A percentile compares a stretch with the other conserved stretches of the same genome.
Conservation (phyloP, 768 basidiomycete genomes). For the Leccinum subgranulosum region DNA sequence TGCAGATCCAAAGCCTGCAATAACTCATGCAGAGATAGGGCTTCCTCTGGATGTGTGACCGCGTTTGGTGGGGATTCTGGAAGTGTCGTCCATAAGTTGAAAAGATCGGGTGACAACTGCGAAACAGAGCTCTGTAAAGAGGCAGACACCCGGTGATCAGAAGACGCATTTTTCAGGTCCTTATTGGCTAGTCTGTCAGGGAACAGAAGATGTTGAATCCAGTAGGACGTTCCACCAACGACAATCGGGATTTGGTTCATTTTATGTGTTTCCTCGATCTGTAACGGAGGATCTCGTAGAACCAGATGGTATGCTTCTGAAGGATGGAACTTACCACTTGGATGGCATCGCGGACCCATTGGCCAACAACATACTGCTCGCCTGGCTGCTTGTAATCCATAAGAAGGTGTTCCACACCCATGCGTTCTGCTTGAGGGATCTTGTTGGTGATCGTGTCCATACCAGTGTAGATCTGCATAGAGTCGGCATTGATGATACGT, state of each 20-base stretch:
- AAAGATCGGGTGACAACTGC: slow-evolving; percentile 45
- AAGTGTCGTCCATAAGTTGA: slow-evolving; percentile 50
- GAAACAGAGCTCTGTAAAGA: slow-evolving; percentile 41
- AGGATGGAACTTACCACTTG: slow-evolving; percentile 52
- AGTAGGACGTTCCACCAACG: slow-evolving; percentile 96
- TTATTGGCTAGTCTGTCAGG: slow-evolving; percentile 60
- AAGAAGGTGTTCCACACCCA: slow-evolving; percentile 82
- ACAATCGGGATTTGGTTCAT: slow-evolving; percentile 74
- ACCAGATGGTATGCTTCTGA: background rate
- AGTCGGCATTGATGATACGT: slow-evolving; percentile 90
- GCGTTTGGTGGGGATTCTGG: slow-evolving; percentile 62
- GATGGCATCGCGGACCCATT: slow-evolving; percentile 86
- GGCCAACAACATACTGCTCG: slow-evolving; percentile 80
- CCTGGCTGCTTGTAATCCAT: slow-evolving; percentile 87
- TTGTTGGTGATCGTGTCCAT: slow-evolving; percentile 96
- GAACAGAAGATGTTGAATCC: slow-evolving; percentile 95
- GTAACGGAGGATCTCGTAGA: slow-evolving; percentile 1
- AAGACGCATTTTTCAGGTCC: slow-evolving; percentile 11
- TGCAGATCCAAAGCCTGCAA: slow-evolving; percentile 65
- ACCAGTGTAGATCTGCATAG: slow-evolving; percentile 95
- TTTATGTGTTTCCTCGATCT: slow-evolving; percentile 76
- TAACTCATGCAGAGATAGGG: slow-evolving; percentile 64
- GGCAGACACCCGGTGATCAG: slow-evolving; percentile 27
- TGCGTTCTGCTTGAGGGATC: slow-evolving; percentile 68
- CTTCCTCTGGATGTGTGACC: slow-evolving; percentile 47